Percentiles rank a stretch among this genome's conserved stretches.
Evolutionary conservation across 768 basidiomycete species (phyloP).

Genomic region (Lactarius pseudohatsudake): DNA sequence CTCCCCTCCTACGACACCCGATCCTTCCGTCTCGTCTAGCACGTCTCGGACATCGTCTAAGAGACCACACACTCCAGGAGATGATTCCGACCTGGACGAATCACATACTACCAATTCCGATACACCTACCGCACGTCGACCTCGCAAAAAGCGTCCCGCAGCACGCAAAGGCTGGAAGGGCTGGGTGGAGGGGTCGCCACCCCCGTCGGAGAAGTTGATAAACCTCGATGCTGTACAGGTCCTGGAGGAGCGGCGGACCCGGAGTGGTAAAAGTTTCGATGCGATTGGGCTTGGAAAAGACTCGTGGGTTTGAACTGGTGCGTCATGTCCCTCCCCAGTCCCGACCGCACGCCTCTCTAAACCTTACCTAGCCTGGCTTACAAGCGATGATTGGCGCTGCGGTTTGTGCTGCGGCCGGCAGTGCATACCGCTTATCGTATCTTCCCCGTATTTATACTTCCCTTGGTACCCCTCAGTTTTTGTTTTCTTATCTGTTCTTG

Average conservation of each 20-base stretch:
- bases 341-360: background rate
- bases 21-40: conserved; percentile 68
- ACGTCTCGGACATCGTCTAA: conserved; percentile 81
- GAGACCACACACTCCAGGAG: conserved; percentile 71
- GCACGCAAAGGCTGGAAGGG: conserved; percentile 86
- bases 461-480: conserved; percentile 14
- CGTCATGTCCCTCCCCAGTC: conserved; percentile 32
- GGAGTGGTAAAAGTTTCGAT: conserved; percentile 84
- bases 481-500: conserved; percentile 22
- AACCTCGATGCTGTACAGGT: conserved; percentile 73
- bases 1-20: conserved; percentile 72
- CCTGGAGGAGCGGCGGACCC: conserved; percentile 71
- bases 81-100: conserved; percentile 39
- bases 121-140: conserved; percentile 32
- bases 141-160: conserved; percentile 55
- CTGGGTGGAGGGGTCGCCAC: conserved; percentile 85
- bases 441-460: conserved; percentile 22
- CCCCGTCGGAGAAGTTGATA: conserved; percentile 77
- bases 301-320: conserved; percentile 65
- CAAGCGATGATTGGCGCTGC: conserved; percentile 5
- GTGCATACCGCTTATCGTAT: conserved; percentile 29
- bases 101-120: conserved; percentile 31
- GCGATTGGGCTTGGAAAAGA: conserved; percentile 77
- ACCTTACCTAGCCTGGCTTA: conserved; percentile 2
- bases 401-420: conserved; percentile 27